phyloP scores from a whole-genome alignment of 1,284 basidiomycete genomes.

The Moesziomyces sp. region DNA sequence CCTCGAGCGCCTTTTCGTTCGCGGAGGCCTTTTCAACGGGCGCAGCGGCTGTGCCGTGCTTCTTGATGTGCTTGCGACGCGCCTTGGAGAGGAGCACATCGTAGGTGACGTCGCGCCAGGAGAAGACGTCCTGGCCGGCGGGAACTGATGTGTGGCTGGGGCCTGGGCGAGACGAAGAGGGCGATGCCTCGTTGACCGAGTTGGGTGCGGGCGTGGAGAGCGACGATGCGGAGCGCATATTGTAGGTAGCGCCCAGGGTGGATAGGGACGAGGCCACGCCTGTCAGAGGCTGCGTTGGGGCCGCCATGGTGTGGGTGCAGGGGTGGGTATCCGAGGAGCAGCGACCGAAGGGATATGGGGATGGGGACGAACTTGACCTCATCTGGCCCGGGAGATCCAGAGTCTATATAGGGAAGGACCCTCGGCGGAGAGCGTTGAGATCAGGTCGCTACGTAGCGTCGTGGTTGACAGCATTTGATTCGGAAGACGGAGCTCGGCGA shows the following conservation, averaged over 20 bases:
- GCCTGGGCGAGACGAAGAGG: neutral
- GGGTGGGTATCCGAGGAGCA: no score
- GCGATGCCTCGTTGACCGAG: neutral
- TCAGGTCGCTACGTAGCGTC: no score
- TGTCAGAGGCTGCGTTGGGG: neutral
- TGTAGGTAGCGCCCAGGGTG: conserved; percentile 8
- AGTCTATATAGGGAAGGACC: no score
- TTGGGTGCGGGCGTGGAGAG: conserved; percentile 3
- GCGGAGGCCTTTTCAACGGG: conserved; percentile 2
- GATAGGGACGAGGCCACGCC: conserved; percentile 9
- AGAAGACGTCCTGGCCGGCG: conserved; percentile 21
- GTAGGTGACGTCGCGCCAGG: conserved; percentile 52
- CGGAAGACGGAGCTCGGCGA: conserved; percentile 2
- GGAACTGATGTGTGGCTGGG: neutral
- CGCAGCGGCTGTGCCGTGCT: neutral
- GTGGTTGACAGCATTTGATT: neutral
- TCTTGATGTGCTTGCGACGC: conserved; percentile 44
- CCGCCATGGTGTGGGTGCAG: neutral
- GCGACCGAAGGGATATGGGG: no score
- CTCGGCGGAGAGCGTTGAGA: no score
- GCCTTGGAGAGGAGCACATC: conserved; percentile 52
- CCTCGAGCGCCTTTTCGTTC: conserved; percentile 8
- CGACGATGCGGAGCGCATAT: conserved; percentile 28
- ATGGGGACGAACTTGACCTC: no score
- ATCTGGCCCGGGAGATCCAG: no score